phyloP scores from a whole-genome alignment of 495 filamentous ascomycete species.

The Penicillium lagena region DNA sequence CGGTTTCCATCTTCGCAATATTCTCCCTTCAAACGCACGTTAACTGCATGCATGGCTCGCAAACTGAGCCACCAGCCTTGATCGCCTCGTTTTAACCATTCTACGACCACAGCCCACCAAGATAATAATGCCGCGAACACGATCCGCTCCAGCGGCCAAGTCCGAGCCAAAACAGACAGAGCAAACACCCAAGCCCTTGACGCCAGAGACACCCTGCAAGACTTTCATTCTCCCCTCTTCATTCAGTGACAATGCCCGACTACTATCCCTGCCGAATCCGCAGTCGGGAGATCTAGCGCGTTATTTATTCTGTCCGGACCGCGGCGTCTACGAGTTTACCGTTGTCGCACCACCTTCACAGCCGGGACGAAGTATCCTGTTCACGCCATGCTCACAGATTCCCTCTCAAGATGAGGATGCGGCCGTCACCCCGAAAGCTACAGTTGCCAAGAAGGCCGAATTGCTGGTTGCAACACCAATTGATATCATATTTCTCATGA shows the following conservation, averaged over 20 bases:
- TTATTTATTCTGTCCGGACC: slow-evolving; percentile 74
- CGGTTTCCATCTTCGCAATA: too few species aligned
- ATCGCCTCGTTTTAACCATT: too few species aligned
- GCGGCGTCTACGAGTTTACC: slow-evolving; percentile 84
- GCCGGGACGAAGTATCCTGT: slow-evolving; percentile 28
- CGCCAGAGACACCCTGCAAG: slow-evolving; percentile 44
- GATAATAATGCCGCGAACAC: slow-evolving; percentile 11
- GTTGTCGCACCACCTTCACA: slow-evolving; percentile 54
- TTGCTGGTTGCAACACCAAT: slow-evolving; percentile 77
- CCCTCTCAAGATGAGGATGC: slow-evolving; percentile 3
- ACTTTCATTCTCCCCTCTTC: slow-evolving; percentile 76
- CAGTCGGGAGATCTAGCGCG: slow-evolving; percentile 55
- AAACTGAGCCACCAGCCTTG: too few species aligned
- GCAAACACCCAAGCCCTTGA: slow-evolving; percentile 8
- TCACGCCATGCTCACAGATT: slow-evolving; percentile 13
- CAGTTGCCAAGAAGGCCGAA: slow-evolving; percentile 53
- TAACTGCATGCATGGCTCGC: too few species aligned
- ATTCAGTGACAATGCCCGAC: slow-evolving; percentile 54
- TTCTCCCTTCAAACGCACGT: too few species aligned
- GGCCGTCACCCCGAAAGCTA: slow-evolving; percentile 5
- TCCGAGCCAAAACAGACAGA: slow-evolving; percentile 7
- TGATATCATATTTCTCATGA: slow-evolving; percentile 77
- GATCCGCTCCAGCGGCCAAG: slow-evolving; percentile 22
- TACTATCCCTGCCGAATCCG: slow-evolving; percentile 77
- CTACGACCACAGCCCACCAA: too few species aligned